Evolutionary conservation across 306 rosid species (phyloP).

Genomic region (Cicer bijugum): DNA sequence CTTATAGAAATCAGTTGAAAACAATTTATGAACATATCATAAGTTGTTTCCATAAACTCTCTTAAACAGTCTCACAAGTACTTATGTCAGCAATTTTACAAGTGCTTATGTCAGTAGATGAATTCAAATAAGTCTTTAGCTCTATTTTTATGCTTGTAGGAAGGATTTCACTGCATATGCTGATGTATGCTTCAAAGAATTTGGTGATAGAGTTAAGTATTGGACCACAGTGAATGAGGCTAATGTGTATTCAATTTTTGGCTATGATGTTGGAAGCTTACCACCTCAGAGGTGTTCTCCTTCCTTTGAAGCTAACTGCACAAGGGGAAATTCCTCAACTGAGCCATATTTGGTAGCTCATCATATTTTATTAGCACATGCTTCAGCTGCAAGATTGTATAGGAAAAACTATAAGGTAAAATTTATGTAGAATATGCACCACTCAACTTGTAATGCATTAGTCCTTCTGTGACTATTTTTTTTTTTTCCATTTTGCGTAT

Average conservation of each 20-base stretch:
- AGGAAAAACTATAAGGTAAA: conserved; percentile 54
- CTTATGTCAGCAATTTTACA: too few species aligned
- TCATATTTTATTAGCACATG: conserved; percentile 70
- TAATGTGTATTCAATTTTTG: conserved; percentile 51
- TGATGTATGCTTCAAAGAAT: conserved; percentile 70
- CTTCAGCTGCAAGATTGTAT: conserved; percentile 65
- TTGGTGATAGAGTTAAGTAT: conserved; percentile 70
- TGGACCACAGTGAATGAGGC: conserved; percentile 74
- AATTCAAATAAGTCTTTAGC: too few species aligned
- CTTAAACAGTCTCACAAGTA: too few species aligned
- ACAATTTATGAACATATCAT: too few species aligned
- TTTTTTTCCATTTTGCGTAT: background rate
- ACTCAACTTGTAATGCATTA: background rate
- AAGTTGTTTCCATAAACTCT: too few species aligned
- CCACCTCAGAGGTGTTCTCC: conserved; percentile 69
- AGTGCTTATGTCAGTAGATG: too few species aligned
- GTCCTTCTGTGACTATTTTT: background rate
- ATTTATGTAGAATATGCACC: background rate
- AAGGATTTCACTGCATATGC: conserved; percentile 71
- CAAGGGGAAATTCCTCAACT: conserved; percentile 73
- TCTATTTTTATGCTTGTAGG: conserved; percentile 45
- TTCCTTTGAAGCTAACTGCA: conserved; percentile 52
- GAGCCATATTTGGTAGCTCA: conserved; percentile 73
- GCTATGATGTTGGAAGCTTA: conserved; percentile 52
- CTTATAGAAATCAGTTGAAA: too few species aligned